A percentile compares a stretch with the other conserved stretches of the same genome.
Conservation (phyloP, 352 stramenopile species). For the Globisporangium viniferum region DNA sequence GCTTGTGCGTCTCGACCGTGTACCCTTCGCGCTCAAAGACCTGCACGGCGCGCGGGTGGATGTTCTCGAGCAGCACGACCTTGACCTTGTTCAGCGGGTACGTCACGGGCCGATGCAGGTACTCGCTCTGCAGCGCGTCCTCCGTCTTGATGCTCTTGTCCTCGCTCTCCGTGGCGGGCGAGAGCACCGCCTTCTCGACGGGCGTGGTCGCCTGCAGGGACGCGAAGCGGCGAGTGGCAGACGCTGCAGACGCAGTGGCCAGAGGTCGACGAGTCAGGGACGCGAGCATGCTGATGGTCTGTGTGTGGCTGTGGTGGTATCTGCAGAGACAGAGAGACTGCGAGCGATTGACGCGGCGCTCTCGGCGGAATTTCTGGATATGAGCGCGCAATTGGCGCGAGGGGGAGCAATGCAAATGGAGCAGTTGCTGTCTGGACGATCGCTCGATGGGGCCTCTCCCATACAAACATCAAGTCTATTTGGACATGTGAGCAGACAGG, state of each 20-base stretch:
- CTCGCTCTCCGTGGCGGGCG: conserved; percentile 9
- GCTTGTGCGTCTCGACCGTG: conserved; percentile 76
- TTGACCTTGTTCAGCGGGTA: conserved; percentile 82
- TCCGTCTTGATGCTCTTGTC: background rate
- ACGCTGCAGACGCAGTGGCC: conserved; percentile 11
- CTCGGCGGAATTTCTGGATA: conserved; percentile 4
- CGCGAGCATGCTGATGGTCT: conserved; percentile 32
- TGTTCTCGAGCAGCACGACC: conserved; percentile 82
- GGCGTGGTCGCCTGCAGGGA: conserved; percentile 33
- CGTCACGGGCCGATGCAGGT: conserved; percentile 66
- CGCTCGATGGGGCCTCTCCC: background rate
- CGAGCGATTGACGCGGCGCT: background rate
- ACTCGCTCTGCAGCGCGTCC: conserved; percentile 20
- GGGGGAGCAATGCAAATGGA: background rate
- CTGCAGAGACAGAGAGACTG: background rate
- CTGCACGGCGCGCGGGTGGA: conserved; percentile 70
- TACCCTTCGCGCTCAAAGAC: conserved; percentile 81
- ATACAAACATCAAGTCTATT: background rate
- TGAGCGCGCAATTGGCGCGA: background rate
- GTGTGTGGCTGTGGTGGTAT: background rate
- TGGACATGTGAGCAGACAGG: background rate
- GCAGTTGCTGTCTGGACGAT: background rate
- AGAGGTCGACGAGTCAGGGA: conserved; percentile 28
- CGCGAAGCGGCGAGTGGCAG: conserved; percentile 25
- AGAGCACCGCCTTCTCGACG: conserved; percentile 1